Evolutionary conservation across 805 yeast genomes (phyloP).

Genomic region (Yamadazyma endophytica): DNA sequence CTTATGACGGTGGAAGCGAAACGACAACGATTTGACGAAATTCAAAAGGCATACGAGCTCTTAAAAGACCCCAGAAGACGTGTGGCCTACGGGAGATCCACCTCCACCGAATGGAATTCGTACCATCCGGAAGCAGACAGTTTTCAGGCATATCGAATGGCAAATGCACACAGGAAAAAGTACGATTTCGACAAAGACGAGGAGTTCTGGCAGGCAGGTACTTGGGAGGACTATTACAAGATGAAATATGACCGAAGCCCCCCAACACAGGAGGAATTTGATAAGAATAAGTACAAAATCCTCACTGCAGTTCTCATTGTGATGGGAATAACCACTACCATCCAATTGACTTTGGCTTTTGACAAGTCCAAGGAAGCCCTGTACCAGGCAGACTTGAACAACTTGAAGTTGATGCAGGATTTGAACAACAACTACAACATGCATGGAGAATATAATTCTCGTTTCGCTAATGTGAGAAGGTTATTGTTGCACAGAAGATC

Average conservation of each 20-base stretch:
- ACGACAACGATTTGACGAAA: conserved; percentile 24
- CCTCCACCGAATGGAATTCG: conserved; percentile 22
- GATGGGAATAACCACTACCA: conserved; percentile 24
- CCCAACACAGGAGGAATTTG: conserved; percentile 37
- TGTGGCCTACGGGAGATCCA: conserved; percentile 23
- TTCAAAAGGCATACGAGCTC: conserved; percentile 36
- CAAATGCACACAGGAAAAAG: conserved; percentile 32
- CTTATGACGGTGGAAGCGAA: conserved; percentile 29
- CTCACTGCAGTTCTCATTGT: conserved; percentile 31
- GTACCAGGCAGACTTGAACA: conserved; percentile 20
- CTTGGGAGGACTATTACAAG: conserved; percentile 59
- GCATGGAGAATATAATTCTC: conserved; percentile 23
- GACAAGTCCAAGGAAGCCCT: conserved; percentile 29
- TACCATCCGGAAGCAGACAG: conserved; percentile 10
- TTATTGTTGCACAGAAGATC: conserved; percentile 31
- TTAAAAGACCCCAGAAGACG: conserved; percentile 49
- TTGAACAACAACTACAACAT: conserved; percentile 21
- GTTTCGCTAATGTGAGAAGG: conserved; percentile 28
- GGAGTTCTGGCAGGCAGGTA: conserved; percentile 57
- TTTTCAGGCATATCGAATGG: conserved; percentile 33
- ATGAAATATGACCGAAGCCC: conserved; percentile 34
- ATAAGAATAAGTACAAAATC: conserved; percentile 41
- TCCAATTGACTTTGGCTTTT: conserved; percentile 35
- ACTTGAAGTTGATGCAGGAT: conserved; percentile 26
- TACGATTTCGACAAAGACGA: conserved; percentile 32